Conservation (phyloP, 2,329 filamentous ascomycete genomes). For the Sporothrix curviconia region DNA sequence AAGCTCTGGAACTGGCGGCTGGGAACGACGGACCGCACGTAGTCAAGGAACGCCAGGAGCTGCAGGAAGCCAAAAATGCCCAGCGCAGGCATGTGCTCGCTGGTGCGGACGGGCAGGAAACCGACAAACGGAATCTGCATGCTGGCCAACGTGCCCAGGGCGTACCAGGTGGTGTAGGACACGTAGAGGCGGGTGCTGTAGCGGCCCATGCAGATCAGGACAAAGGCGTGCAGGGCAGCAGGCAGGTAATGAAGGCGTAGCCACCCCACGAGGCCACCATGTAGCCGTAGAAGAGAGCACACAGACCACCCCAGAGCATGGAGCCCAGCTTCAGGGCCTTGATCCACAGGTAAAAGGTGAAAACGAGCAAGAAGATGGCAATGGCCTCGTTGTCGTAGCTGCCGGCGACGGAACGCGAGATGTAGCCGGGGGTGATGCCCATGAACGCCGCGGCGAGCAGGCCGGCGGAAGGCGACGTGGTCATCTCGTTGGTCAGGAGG, state of each 20-base stretch:
- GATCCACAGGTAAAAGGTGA: slow-evolving; percentile 98
- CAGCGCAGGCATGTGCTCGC: slow-evolving; percentile 95
- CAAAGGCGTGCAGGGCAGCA: slow-evolving; percentile 93
- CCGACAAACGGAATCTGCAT: slow-evolving; percentile 99
- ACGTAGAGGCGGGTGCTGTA: slow-evolving; percentile 94
- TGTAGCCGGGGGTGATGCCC: slow-evolving; percentile 96
- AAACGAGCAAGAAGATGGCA: slow-evolving; percentile 95
- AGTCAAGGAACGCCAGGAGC: slow-evolving; percentile 86
- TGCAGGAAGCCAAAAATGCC: slow-evolving; percentile 95
- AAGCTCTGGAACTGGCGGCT: slow-evolving; percentile 93
- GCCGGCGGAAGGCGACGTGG: slow-evolving; percentile 86
- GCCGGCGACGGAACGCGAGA: slow-evolving; percentile 93
- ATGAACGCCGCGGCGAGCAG: slow-evolving; percentile 92
- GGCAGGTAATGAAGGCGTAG: slow-evolving; percentile 98
- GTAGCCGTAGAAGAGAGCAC: slow-evolving; percentile 96
- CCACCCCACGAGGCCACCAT: slow-evolving; percentile 99
- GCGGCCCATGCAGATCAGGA: slow-evolving; percentile 91
- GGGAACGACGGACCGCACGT: slow-evolving; percentile 78
- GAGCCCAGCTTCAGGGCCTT: slow-evolving; percentile 96
- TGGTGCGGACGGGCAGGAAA: slow-evolving; percentile 91
- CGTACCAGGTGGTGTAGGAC: slow-evolving; percentile 97
- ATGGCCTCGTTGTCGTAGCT: slow-evolving; percentile 99
- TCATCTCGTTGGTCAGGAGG: slow-evolving; percentile 95
- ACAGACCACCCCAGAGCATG: slow-evolving; percentile 91
- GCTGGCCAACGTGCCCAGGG: slow-evolving; percentile 87